Percentiles rank a stretch among this genome's conserved stretches.
These are phyloP conservation scores for Capronia epimyces DNA, from an alignment of 2,329 filamentous ascomycete genomes.

Conservation along the genomic window DNA sequence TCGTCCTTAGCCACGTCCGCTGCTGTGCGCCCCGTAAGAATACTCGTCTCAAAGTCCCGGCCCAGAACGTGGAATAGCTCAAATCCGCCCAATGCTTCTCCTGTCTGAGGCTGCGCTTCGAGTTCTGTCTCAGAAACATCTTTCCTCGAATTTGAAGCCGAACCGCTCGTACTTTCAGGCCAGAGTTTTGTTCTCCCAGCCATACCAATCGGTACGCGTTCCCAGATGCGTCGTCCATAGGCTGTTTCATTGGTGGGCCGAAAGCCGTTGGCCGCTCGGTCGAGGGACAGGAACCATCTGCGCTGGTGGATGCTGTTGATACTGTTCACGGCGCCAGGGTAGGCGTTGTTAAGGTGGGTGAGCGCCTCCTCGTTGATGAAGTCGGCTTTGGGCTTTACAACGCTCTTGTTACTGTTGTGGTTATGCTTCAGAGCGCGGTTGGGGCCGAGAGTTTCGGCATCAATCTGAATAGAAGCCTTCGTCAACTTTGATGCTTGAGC, in stretches of 20 bases:
- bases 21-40: constrained; percentile 59
- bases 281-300: constrained; percentile 61
- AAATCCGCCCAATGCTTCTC: constrained; percentile 37
- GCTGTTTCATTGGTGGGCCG: constrained; percentile 10
- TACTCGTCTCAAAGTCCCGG: constrained; percentile 57
- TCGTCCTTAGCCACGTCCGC: constrained; percentile 58
- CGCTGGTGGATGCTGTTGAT: constrained; percentile 64
- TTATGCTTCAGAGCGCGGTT: not conserved
- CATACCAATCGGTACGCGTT: not conserved
- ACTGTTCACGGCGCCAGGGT: constrained; percentile 59
- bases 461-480: too few relatives aligned
- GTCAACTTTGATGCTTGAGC: too few relatives aligned
- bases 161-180: not conserved
- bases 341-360: constrained; percentile 59
- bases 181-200: not conserved
- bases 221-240: constrained; percentile 7
- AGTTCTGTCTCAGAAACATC: not conserved
- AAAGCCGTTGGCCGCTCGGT: constrained; percentile 57
- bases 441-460: not conserved
- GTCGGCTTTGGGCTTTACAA: constrained; percentile 3
- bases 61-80: constrained; percentile 59
- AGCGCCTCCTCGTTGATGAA: constrained; percentile 30
- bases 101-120: not conserved
- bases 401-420: not conserved
- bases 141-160: not conserved